Percentiles rank a stretch among this genome's conserved stretches.
These are phyloP conservation scores for Pleurotus pulmonarius DNA, from an alignment of 768 basidiomycete species.

Conservation along the genomic window DNA sequence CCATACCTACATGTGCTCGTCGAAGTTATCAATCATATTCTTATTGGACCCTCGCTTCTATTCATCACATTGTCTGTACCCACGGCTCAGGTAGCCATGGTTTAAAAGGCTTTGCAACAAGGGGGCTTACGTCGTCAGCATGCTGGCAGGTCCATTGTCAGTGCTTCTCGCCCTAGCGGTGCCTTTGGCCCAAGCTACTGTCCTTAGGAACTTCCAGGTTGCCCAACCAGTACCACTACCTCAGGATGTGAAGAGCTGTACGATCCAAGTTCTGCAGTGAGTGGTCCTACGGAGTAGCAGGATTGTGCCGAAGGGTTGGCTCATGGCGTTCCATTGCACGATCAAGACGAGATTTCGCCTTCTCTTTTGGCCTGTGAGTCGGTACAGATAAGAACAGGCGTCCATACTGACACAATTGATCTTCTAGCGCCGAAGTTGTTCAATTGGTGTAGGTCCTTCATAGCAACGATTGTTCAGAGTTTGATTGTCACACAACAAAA, in stretches of 20 bases:
- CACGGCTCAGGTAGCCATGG: neutral
- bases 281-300: constrained; percentile 13
- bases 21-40: neutral
- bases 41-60: neutral
- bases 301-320: too few relatives aligned
- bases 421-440: constrained; percentile 56
- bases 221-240: constrained; percentile 72
- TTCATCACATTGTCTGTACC: neutral
- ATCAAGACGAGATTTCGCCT: constrained; percentile 64
- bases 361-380: constrained; percentile 63
- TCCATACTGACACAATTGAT: neutral
- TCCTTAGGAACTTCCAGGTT: constrained; percentile 66
- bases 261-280: constrained; percentile 60
- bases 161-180: neutral
- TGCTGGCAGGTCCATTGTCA: neutral
- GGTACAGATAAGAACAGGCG: neutral
- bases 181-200: constrained; percentile 27
- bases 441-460: constrained; percentile 46
- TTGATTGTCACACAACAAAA: neutral
- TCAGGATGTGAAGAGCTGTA: constrained; percentile 55
- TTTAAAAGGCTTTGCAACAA: neutral
- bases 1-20: neutral
- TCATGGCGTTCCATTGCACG: neutral
- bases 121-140: neutral
- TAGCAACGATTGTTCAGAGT: neutral